phyloP scores from a whole-genome alignment of 2,329 filamentous ascomycete species.

The Phaeosphaeriaceae sp. region DNA sequence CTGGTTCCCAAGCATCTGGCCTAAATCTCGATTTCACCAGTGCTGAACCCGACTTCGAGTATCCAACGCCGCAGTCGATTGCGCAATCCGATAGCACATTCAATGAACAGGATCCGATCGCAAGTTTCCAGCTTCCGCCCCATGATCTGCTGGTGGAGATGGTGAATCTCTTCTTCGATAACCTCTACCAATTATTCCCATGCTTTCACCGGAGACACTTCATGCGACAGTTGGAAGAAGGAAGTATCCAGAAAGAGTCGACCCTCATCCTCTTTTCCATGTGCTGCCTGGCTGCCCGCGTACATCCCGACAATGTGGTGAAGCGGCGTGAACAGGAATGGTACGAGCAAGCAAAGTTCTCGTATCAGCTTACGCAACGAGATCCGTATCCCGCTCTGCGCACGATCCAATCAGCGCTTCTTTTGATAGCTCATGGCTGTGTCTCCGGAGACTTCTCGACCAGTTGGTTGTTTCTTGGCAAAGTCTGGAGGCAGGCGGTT shows the following conservation, averaged over 20 bases:
- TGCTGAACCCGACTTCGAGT: neutral
- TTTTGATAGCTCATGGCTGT: conserved; percentile 30
- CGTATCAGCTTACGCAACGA: conserved; percentile 32
- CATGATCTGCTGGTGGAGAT: conserved; percentile 26
- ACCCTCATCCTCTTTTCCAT: conserved; percentile 36
- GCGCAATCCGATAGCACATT: neutral
- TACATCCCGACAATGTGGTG: conserved; percentile 30
- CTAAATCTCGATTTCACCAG: conserved; percentile 15
- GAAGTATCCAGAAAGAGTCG: conserved; percentile 22
- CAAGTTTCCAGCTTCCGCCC: conserved; percentile 20
- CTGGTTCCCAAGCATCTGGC: neutral
- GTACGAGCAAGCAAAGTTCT: conserved; percentile 39
- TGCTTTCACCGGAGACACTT: conserved; percentile 37
- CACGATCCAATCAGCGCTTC: conserved; percentile 33
- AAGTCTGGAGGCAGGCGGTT: conserved; percentile 42
- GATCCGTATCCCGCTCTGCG: conserved; percentile 27
- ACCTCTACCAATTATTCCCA: conserved; percentile 30
- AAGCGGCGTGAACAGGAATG: conserved; percentile 27
- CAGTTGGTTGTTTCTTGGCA: conserved; percentile 39
- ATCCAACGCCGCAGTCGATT: conserved; percentile 4
- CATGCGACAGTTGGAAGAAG: conserved; percentile 17
- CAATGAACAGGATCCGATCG: conserved; percentile 10
- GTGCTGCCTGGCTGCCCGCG: conserved; percentile 29
- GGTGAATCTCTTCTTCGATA: conserved; percentile 33
- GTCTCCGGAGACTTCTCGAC: conserved; percentile 38